Conservation (phyloP, 2,329 filamentous ascomycete species). For the Claviceps lovelessii region DNA sequence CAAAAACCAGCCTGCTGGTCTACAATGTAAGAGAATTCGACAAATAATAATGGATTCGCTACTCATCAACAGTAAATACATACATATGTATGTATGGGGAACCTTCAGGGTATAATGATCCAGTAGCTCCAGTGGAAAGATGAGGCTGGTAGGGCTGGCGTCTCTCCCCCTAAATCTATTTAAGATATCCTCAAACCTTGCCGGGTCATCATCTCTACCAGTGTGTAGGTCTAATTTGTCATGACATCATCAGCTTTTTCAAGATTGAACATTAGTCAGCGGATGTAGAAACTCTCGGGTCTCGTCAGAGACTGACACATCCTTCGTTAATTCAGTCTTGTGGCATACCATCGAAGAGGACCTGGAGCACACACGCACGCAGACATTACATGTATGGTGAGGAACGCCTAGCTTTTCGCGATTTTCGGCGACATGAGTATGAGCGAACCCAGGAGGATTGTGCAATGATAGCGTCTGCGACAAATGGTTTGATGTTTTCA, state of each 20-base stretch:
- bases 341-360: background rate
- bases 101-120: conserved; percentile 60
- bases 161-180: conserved; percentile 67
- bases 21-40: background rate
- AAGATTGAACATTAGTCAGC: conserved; percentile 64
- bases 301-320: conserved; percentile 80
- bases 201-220: conserved; percentile 89
- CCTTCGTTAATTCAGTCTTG: conserved; percentile 33
- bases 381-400: conserved; percentile 64
- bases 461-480: conserved; percentile 71
- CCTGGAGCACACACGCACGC: conserved; percentile 42
- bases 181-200: conserved; percentile 79
- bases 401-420: conserved; percentile 57
- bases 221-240: conserved; percentile 69
- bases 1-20: background rate
- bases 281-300: conserved; percentile 68
- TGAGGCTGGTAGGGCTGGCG: conserved; percentile 61
- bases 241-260: conserved; percentile 60
- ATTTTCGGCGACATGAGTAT: conserved; percentile 50
- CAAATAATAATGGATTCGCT: background rate
- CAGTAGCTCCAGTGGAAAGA: conserved; percentile 69
- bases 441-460: conserved; percentile 67
- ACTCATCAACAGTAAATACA: conserved; percentile 46
- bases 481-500: conserved; percentile 46
- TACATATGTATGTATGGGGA: conserved; percentile 74